Evolutionary conservation across 305 asterid species (phyloP), one percentile per base, ranked within the genome.

Genomic region (Fraxinus greggii): DNA sequence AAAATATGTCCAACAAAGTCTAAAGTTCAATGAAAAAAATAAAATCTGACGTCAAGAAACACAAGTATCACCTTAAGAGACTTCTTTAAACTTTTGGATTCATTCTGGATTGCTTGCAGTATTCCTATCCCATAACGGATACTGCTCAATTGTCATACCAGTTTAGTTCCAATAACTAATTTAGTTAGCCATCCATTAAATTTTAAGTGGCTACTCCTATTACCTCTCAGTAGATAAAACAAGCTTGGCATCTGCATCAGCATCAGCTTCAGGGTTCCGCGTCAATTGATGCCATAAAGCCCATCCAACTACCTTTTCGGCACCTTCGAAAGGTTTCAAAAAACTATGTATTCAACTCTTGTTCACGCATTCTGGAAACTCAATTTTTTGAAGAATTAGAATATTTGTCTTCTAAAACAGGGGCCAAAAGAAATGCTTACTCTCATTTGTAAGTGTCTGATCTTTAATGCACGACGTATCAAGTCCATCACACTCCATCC

Each of bases 241-340:
- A 77, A 88, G 86, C 86, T 84, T 86, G 10, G 87, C 79, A 77
- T 84, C 89, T 69, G 59, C 59, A 15, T 48, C 21, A 9, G 83
- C 78, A 81, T 88, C 92, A 83, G 89, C 89, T 84, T 26, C 91
- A 87, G 90, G 86, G 82, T 87, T 87, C 59, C 79, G 65, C 89
- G 86, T 92, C 82, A 92, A 79, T 79, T 90, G 90, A 83, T 89
- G 89, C 83, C 94, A 90, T 86, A 92, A 82, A 86, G 94, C 94
- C 95, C 95, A 92, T 79, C 93, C 94, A 76, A 92, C 89, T 59
- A 90, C 93, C 90, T 90, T 92, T 81, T 92, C 94, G 48, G 95
- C 94, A 90, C 95, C 95, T 92, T 81, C 85, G 85, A 45, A 76
- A 28, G 65, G 72, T 83, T 84, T 61, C 77, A 26, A 78, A 78